Conservation (phyloP, 768 basidiomycete species). For the Lentinus brumalis region DNA sequence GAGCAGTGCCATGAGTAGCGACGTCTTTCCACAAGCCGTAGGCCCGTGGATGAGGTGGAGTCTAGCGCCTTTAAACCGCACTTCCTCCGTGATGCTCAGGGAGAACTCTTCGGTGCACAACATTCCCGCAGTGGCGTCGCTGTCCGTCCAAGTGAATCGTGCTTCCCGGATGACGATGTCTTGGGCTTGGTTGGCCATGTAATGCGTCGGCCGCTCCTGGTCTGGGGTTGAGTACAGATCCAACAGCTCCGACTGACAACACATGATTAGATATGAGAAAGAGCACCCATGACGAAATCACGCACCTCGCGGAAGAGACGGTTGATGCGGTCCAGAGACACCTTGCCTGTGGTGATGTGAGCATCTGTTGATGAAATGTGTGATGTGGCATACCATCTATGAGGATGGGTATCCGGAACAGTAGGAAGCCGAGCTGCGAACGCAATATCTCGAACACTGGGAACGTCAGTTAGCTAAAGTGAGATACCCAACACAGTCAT, state of each 20-base stretch:
- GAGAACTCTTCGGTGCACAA: conserved; percentile 40
- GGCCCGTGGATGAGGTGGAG: conserved; percentile 59
- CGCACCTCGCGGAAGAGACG: conserved; percentile 43
- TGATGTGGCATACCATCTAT: neutral
- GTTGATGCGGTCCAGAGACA: conserved; percentile 63
- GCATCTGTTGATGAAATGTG: neutral
- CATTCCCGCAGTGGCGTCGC: conserved; percentile 37
- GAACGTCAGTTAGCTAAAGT: conserved; percentile 18
- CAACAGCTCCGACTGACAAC: conserved; percentile 47
- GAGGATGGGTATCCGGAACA: conserved; percentile 1
- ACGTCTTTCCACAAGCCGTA: conserved; percentile 60
- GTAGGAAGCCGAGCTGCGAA: conserved; percentile 39
- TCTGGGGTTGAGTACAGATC: conserved; percentile 39
- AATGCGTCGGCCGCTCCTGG: neutral
- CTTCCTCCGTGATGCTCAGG: conserved; percentile 48
- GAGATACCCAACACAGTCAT: conserved; percentile 5
- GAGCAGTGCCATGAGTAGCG: conserved; percentile 58
- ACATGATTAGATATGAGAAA: neutral
- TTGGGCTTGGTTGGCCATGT: conserved; percentile 11
- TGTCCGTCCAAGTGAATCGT: conserved; percentile 55
- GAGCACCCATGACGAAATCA: conserved; percentile 12
- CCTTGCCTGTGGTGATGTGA: conserved; percentile 23
- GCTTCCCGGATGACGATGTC: conserved; percentile 56
- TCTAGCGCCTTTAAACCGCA: conserved; percentile 49
- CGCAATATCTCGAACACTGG: conserved; percentile 64